Percentiles rank a stretch among this genome's conserved stretches.
Conservation (phyloP, 2,329 filamentous ascomycete genomes). For the Ophiostoma himal-ulmi region DNA sequence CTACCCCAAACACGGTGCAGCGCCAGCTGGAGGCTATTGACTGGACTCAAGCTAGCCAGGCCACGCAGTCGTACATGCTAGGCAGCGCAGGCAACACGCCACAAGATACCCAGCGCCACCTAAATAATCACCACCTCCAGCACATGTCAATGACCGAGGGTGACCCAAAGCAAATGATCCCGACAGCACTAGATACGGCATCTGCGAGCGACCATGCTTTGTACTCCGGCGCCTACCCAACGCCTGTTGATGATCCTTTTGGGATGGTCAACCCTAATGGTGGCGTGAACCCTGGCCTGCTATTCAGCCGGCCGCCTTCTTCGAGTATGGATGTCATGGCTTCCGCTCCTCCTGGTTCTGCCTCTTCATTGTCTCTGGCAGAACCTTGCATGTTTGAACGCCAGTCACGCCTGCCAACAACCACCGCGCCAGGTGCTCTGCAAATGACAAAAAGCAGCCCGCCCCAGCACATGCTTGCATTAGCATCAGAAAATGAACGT, state of each 20-base stretch:
- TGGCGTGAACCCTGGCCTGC: slow-evolving; percentile 54
- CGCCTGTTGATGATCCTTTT: slow-evolving; percentile 48
- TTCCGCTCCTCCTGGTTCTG: slow-evolving; percentile 22
- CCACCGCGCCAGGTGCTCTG: slow-evolving; percentile 23
- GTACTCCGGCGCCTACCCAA: slow-evolving; percentile 40
- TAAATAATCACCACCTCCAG: slow-evolving; percentile 17
- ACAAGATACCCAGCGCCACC: slow-evolving; percentile 29
- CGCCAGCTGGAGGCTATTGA: slow-evolving; percentile 49
- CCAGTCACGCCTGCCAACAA: slow-evolving; percentile 28
- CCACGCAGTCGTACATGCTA: slow-evolving; percentile 37
- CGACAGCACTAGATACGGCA: slow-evolving; percentile 36
- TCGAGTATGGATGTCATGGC: slow-evolving; percentile 39
- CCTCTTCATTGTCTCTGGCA: slow-evolving; percentile 13
- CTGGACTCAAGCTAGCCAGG: slow-evolving; percentile 51
- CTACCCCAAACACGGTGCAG: slow-evolving; percentile 39
- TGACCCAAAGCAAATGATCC: slow-evolving; percentile 44
- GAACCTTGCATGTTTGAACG: slow-evolving; percentile 27
- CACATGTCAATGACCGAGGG: slow-evolving; percentile 35
- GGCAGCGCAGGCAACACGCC: slow-evolving; percentile 39
- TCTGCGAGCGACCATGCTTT: slow-evolving; percentile 35
- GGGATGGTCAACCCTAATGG: slow-evolving; percentile 41
- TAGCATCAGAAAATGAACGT: slow-evolving; percentile 31
- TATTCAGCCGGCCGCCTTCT: slow-evolving; percentile 50
- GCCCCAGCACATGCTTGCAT: slow-evolving; percentile 27
- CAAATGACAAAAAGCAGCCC: slow-evolving; percentile 30